A percentile compares a stretch with the other conserved stretches of the same genome.
Evolutionary conservation across 306 rosid genomes (phyloP).

Genomic region (Hippophae rhamnoides): DNA sequence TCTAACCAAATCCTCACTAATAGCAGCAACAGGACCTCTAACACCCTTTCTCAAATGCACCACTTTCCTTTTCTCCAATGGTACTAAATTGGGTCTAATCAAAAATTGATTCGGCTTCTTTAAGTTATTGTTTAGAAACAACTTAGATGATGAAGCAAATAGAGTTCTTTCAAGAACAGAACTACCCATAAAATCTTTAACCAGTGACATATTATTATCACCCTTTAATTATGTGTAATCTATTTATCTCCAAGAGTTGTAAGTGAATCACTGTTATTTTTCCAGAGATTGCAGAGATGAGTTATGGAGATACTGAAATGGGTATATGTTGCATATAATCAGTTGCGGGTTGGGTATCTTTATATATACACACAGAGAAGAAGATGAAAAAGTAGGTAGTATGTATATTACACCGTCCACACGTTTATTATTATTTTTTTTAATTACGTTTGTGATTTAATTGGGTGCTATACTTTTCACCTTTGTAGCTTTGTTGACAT

Average conservation of each 20-base stretch:
- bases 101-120: constrained; percentile 16
- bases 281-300: constrained; percentile 17
- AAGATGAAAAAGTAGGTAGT: constrained; percentile 2
- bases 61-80: constrained; percentile 24
- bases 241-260: too few relatives aligned
- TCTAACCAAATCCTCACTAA: constrained; percentile 61
- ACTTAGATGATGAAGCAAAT: constrained; percentile 21
- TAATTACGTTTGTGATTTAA: background rate
- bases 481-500: too few relatives aligned
- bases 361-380: background rate
- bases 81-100: constrained; percentile 27
- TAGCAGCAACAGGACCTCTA: constrained; percentile 61
- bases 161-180: constrained; percentile 37
- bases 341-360: constrained; percentile 2
- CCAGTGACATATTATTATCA: constrained; percentile 37
- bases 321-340: constrained; percentile 11
- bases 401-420: constrained; percentile 41
- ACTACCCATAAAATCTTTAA: constrained; percentile 42
- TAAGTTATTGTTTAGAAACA: constrained; percentile 12
- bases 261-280: background rate
- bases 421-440: constrained; percentile 23
- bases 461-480: background rate
- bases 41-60: constrained; percentile 31
- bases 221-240: background rate
- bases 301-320: constrained; percentile 6